Evolutionary conservation across 75 land plant species (phyloP), one percentile per base, ranked within the genome.

Genomic region (Cryptomeria japonica): DNA sequence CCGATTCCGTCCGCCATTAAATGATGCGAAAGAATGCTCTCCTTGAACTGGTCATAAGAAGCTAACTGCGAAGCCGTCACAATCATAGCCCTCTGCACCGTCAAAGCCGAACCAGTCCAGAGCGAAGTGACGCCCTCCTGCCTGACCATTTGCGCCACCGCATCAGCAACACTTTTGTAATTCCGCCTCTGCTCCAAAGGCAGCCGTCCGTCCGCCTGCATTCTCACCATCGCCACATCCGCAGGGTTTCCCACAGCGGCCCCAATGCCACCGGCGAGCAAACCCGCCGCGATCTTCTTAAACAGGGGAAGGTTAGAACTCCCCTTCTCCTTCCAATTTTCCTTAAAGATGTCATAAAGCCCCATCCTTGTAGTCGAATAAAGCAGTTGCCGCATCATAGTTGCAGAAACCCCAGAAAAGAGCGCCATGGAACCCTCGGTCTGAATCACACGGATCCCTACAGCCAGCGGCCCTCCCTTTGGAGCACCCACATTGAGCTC

Each of bases 351-450:
- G 37, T 97, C 97, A 87, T 97, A 97, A 0, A 97, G 92, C 0
- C 99, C 99, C 96, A 97, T 94, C n/a, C 97, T 89, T 34, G 97
- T 97, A 84, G 99, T 94, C 41, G 99, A 97, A 89, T 97, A 97
- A 31, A 96, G 93, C 0, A 93, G 89, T 88, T 96, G 96, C 49
- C 98, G 90, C 28, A 97, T 96, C n/a, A 97, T 89, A 58, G 98
- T 93, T 47, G 99, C 98, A 53, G 97, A 97, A 8, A 96, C 96
- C 32, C 97, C 98, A 36, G 95, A 94, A 86, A 93, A 96, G 22
- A 97, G 90, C 9, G 93, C 98, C 2, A 86, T 83, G 2, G 85
- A 83, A 28, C 98, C 98, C 80, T 96, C 97, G 32, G 93, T 88
- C 41, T 89, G 92, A n/a, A 96, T 79, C 44, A 96, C 92, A 25